Conservation (phyloP, 1,139 yeast species). For the Yamadazyma epiphylla region DNA sequence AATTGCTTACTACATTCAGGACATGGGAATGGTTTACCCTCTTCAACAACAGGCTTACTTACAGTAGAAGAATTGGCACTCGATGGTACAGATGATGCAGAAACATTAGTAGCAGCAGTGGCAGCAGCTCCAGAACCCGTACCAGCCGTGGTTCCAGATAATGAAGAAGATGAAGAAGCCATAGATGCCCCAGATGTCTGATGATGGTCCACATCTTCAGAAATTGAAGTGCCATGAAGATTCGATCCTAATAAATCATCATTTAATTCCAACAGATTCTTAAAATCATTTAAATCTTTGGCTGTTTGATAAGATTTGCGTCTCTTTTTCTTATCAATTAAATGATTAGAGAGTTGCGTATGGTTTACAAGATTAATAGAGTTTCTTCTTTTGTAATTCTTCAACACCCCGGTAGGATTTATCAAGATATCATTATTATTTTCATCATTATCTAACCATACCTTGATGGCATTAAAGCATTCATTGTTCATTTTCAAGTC, state of each 20-base stretch:
- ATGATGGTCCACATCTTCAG: too few relatives aligned
- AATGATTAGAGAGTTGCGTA: not conserved
- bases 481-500: slow-evolving; percentile 40
- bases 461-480: slow-evolving; percentile 36
- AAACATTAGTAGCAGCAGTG: not conserved
- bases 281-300: slow-evolving; percentile 3
- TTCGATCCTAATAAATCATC: too few relatives aligned
- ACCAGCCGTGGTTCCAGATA: too few relatives aligned
- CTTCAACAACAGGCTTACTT: slow-evolving; percentile 9
- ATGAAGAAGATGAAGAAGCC: too few relatives aligned
- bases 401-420: slow-evolving; percentile 23
- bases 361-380: slow-evolving; percentile 17
- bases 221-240: too few relatives aligned
- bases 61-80: not conserved
- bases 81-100: not conserved
- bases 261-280: not conserved
- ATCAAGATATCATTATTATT: slow-evolving; percentile 16
- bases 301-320: slow-evolving; percentile 10
- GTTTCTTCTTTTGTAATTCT: slow-evolving; percentile 19
- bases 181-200: too few relatives aligned
- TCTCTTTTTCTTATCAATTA: slow-evolving; percentile 11
- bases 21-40: slow-evolving; percentile 41
- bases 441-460: slow-evolving; percentile 29
- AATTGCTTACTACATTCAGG: slow-evolving; percentile 44
- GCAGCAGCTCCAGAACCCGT: too few relatives aligned